Evolutionary conservation across 140 eudicot genomes (phyloP), one percentile per base, ranked within the genome.

Genomic region (Anethum foeniculum): DNA sequence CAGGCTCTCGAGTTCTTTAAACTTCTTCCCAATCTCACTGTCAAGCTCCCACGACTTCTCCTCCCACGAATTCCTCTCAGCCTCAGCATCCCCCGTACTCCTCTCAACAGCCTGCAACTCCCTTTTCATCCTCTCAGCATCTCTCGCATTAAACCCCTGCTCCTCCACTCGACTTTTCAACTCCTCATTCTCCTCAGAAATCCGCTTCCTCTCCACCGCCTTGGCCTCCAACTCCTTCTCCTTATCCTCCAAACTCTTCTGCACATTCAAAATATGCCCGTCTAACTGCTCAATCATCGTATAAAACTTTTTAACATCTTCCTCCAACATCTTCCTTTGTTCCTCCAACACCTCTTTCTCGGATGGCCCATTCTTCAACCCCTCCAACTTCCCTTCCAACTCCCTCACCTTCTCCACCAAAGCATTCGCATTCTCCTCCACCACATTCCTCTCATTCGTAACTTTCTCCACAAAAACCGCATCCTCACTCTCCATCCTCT

Each of bases 41-140:
- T 89, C 89, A 65, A 89, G 84, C 74, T 86, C 93, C 97, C 97
- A 95, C 28, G 81, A 84, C 88, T 95, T 92, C 60, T 95, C 99
- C 87, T 95, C 99, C 99, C 97, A 92, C 5, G 82, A 83, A 79
- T 46, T 90, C 82, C 95, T 86, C 36, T 88, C 87, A 80, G 80
- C 86, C 81, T 95, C 97, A n/a, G 91, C 80, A 49, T 92, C 97
- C 78, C 80, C 89, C 11, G 91, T 90, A 47, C 88, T 96, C 80
- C 95, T 87, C 89, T 90, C 99, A 62, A 92, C 93, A 9, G 91
- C 88, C 78, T 84, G 93, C 81, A 95, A 82, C 85, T 95, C 99
- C 75, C 93, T 87, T 82, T 89, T 92, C 97, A 95, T 95, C 87
- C 99, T 89, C 82, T 95, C 97, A 6, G 99, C 99, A 87, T 92